phyloP scores from a whole-genome alignment of 2,329 filamentous ascomycete genomes.

The Cryphonectria radicalis region DNA sequence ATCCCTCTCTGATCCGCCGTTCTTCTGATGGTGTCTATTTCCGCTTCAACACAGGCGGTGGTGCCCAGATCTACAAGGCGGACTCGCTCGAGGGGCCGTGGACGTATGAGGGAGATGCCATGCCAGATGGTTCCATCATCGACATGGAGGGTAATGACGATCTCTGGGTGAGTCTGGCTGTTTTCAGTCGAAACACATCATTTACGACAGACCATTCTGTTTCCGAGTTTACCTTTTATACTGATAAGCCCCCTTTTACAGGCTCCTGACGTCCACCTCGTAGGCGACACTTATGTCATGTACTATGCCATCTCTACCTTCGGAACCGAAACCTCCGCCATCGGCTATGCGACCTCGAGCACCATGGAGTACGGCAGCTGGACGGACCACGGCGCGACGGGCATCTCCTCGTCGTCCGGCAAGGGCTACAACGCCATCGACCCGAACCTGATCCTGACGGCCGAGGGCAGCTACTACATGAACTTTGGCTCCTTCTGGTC shows the following conservation, averaged over 20 bases:
- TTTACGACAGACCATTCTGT: not conserved
- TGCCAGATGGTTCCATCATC: constrained; percentile 46
- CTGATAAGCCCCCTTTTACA: constrained; percentile 33
- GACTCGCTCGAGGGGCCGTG: constrained; percentile 46
- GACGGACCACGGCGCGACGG: constrained; percentile 62
- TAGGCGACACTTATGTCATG: constrained; percentile 65
- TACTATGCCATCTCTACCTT: constrained; percentile 69
- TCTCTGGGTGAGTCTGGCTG: constrained; percentile 43
- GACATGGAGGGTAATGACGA: constrained; percentile 46
- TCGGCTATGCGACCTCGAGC: constrained; percentile 56
- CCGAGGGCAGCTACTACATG: constrained; percentile 48
- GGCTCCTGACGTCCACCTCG: constrained; percentile 66
- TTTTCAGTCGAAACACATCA: not conserved
- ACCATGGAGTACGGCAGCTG: constrained; percentile 59
- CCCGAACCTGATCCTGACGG: constrained; percentile 52
- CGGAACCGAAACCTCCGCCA: constrained; percentile 63
- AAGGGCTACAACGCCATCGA: constrained; percentile 66
- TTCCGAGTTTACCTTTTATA: not conserved
- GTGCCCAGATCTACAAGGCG: constrained; percentile 46
- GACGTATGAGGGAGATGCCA: constrained; percentile 45
- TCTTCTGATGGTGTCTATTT: constrained; percentile 25
- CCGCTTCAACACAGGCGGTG: constrained; percentile 45
- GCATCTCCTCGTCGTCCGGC: constrained; percentile 49
- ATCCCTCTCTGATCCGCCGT: constrained; percentile 21
- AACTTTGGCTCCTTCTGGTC: constrained; percentile 73